Evolutionary conservation across 1,139 yeast genomes (phyloP), one percentile per base, ranked within the genome.

Genomic region (Debaryomycetaceae sp.): DNA sequence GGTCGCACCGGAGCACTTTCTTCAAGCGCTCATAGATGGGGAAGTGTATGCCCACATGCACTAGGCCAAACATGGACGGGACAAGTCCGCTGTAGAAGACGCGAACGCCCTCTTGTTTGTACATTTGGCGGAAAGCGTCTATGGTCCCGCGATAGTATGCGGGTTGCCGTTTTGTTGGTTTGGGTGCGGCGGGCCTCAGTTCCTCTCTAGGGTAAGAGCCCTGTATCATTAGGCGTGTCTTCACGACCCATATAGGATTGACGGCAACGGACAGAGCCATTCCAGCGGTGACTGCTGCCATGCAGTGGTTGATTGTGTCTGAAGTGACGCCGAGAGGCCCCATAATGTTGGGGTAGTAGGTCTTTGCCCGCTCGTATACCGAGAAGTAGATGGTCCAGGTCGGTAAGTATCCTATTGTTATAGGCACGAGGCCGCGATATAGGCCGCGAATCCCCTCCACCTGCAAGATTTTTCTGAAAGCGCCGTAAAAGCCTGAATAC

Each of bases 371-470:
- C 47, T 87, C 97, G 52, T 90, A 90, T 22, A 86, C 81, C 10
- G 90, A 70, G 56, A 90, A 92, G 52, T 92, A 90, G 27, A 90
- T 83, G 58, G 87, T 86, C 98, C 98, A 90, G 0, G 97, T 86
- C 4, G 99, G 98, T 40, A 92, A 73, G 53, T 90, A 90, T 0
- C 99, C 99, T 30, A 90, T 57, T 2, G 92, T 71, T 23, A 90
- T 85, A 8, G 99, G 97, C 1, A 79, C 81, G 13, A 92, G 57
- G 3, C 99, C 99, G 37, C 95, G 62, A 51, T 92, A 92, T 14
- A 90, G 62, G 0, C 98, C 97, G 25, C 73, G 54, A 2, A 75
- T 43, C 2, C 96, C 95, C 55, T 87, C 97, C 32, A 86, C 86
- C 31, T 55, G 51, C 33, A 73, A 55, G 25, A 86, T 83, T 6